Base-by-base conservation (phyloP, 179 eudicot genomes). In the Patellifolia procumbens region DNA sequence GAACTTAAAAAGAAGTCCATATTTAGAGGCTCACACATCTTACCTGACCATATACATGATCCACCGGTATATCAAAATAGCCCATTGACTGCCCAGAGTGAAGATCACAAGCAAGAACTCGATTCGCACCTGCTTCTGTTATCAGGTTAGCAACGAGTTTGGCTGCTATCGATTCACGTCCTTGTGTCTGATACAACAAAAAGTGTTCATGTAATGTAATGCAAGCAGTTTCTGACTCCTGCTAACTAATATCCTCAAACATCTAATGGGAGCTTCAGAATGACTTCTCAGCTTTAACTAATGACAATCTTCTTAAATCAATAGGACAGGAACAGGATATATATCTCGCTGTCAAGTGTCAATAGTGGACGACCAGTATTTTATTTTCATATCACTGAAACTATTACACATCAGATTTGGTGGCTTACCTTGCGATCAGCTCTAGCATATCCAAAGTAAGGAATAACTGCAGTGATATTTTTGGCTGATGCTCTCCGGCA, bases 121-220 rank as follows among this genome's bases (percentile, higher is more conserved):
- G 88, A 78, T 91, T 90, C 34, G 98, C 98, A 79, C 98, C 98
- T 56, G 98, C 91, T 84, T 90, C 89, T 48, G 98, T 93, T 60
- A 93, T 90, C 76, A 93, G 83, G 79, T 93, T 93, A 53, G 98
- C 92, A 15, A 93, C 97, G 79, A 93, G 84, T 85, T 93, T 93
- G 85, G 98, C 98, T 59, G 94, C 98, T 74, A 93, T 93, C 7
- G 98, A 93, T 83, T 93, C 98, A 65, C 98, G 94, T 58, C 98
- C 98, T 89, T 93, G 98, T 8, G 94, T 90, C 98, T 93, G 87
- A 76, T 73, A 74, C 45, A 58, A 53, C 46, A 66, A 28, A 66
- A 24, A 31, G 29, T 58, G 70, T 34, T 67, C 24, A 58, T 24
- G 15, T 46, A 48, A 51, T 51, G 35, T 65, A 32, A 12, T 0